Percentiles rank a stretch among this genome's conserved stretches.
Evolutionary conservation across 176 grass and related monocot genomes (phyloP).

Genomic region (Avena atlantica): DNA sequence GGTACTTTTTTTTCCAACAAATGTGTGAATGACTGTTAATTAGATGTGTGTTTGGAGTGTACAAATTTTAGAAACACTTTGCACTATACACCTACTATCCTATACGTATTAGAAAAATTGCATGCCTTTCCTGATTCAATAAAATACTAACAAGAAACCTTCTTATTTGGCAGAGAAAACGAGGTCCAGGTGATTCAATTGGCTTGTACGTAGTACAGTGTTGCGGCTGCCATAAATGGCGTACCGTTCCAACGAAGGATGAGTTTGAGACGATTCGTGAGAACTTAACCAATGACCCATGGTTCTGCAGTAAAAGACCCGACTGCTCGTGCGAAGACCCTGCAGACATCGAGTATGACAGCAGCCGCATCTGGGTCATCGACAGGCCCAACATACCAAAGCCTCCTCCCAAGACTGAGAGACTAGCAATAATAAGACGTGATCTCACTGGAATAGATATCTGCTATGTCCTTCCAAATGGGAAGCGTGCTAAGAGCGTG

Average conservation of each 20-base stretch:
- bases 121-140: not conserved
- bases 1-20: too few species aligned
- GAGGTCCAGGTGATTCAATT: slow-evolving; percentile 45
- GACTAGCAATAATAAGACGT: slow-evolving; percentile 66
- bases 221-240: slow-evolving; percentile 69
- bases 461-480: slow-evolving; percentile 82
- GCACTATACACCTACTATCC: too few species aligned
- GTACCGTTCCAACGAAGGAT: slow-evolving; percentile 61
- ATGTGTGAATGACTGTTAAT: too few species aligned
- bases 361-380: slow-evolving; percentile 68
- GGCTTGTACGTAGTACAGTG: slow-evolving; percentile 66
- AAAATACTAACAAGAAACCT: not conserved
- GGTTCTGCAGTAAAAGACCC: slow-evolving; percentile 51
- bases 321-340: slow-evolving; percentile 64
- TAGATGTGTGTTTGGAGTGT: not conserved
- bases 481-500: slow-evolving; percentile 63
- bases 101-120: not conserved
- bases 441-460: slow-evolving; percentile 81
- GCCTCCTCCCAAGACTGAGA: slow-evolving; percentile 62
- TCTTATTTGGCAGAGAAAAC: slow-evolving; percentile 46
- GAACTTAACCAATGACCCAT: slow-evolving; percentile 50
- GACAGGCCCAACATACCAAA: slow-evolving; percentile 88
- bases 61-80: too few species aligned
- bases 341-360: slow-evolving; percentile 76
- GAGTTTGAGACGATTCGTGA: slow-evolving; percentile 52